phyloP scores from a whole-genome alignment of 164 flowering plant genomes.

The Warburgia ugandensis region DNA sequence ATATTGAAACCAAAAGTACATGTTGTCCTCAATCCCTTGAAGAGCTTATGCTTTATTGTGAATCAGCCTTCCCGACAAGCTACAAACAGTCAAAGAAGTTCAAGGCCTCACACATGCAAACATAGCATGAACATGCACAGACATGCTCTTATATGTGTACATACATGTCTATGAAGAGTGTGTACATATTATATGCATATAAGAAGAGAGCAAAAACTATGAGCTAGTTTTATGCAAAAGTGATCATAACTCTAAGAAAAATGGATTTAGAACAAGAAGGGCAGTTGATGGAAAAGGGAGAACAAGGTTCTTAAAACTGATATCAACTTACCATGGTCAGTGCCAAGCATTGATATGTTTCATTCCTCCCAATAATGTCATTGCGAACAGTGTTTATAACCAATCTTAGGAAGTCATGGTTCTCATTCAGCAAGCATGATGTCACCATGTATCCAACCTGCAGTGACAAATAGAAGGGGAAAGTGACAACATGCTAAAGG shows the following conservation, averaged over 20 bases:
- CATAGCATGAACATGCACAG: too few species aligned
- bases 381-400: conserved; percentile 96
- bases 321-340: conserved; percentile 74
- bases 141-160: too few species aligned
- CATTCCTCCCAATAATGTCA: conserved; percentile 98
- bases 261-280: conserved; percentile 1
- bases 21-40: too few species aligned
- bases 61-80: too few species aligned
- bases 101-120: too few species aligned
- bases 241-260: neutral
- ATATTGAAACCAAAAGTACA: too few species aligned
- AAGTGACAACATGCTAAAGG: neutral
- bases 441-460: conserved; percentile 99
- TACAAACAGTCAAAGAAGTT: too few species aligned
- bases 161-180: too few species aligned
- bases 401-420: conserved; percentile 91
- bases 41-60: too few species aligned
- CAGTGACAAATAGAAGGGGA: conserved; percentile 16
- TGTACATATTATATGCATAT: too few species aligned
- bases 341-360: conserved; percentile 97
- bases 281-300: neutral
- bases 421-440: conserved; percentile 87
- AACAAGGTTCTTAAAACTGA: neutral
- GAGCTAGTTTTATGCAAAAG: neutral
- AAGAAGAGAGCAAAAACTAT: neutral